Evolutionary conservation across 768 basidiomycete species (phyloP).

Genomic region (Suillus decipiens): DNA sequence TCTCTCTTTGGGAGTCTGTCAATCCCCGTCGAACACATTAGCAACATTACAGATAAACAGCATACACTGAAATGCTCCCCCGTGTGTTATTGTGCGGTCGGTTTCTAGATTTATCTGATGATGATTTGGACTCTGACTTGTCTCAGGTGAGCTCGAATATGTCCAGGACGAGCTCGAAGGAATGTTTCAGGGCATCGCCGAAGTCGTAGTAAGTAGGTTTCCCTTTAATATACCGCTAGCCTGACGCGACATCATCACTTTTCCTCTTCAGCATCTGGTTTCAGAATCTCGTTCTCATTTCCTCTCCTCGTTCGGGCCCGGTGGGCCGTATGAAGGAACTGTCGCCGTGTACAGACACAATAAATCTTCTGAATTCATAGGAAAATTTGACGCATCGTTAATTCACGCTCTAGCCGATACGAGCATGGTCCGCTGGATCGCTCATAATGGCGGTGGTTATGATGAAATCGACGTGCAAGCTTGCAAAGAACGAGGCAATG

Average conservation of each 20-base stretch:
- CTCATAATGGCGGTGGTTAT: constrained; percentile 87
- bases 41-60: neutral
- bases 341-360: constrained; percentile 79
- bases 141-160: constrained; percentile 69
- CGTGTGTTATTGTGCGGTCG: constrained; percentile 26
- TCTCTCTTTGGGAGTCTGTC: too few species aligned
- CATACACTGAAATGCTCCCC: constrained; percentile 9
- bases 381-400: constrained; percentile 76
- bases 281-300: constrained; percentile 65
- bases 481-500: constrained; percentile 65
- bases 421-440: constrained; percentile 70
- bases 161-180: constrained; percentile 68
- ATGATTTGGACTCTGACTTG: neutral
- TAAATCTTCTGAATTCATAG: constrained; percentile 58
- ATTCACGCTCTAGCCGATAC: constrained; percentile 59
- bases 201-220: constrained; percentile 62
- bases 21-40: too few species aligned
- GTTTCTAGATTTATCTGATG: constrained; percentile 2
- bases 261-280: constrained; percentile 44
- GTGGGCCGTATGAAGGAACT: constrained; percentile 71
- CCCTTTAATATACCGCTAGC: neutral
- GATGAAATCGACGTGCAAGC: constrained; percentile 77
- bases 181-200: constrained; percentile 63
- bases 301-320: constrained; percentile 55
- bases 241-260: neutral